These are phyloP conservation scores for Syzygium syzygioides DNA, from an alignment of 441 rosid species.

Conservation along the genomic window DNA sequence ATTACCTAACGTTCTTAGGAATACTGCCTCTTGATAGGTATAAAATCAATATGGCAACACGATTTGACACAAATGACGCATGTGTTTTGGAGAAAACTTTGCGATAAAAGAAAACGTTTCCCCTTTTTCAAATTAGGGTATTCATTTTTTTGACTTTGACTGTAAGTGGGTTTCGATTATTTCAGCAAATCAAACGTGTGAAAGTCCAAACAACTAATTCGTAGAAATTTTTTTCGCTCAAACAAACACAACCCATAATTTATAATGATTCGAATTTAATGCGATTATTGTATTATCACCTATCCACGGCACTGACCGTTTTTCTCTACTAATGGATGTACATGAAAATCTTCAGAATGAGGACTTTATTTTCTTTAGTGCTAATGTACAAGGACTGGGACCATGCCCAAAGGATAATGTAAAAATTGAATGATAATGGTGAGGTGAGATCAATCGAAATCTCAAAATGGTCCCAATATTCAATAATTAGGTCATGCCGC, in stretches of 20 bases:
- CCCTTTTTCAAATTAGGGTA: neutral
- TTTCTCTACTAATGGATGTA: neutral
- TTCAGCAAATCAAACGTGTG: neutral
- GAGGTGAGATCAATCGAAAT: neutral
- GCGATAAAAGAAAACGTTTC: neutral
- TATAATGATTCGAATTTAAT: neutral
- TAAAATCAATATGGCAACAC: neutral
- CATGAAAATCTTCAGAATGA: neutral
- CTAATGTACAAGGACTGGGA: neutral
- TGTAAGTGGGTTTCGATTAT: neutral
- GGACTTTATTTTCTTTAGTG: neutral
- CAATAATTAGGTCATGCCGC: neutral
- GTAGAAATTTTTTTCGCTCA: neutral
- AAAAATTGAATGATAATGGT: neutral
- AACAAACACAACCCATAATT: neutral
- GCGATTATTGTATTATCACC: no score
- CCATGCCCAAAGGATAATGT: neutral
- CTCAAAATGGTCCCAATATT: neutral
- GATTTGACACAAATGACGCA: neutral
- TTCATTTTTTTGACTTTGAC: rapidly evolving
- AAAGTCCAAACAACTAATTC: neutral
- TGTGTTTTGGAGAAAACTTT: rapidly evolving
- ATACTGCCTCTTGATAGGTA: rapidly evolving
- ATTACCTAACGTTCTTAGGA: neutral
- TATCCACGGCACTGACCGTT: rapidly evolving